A percentile compares a stretch with the other conserved stretches of the same genome.
Conservation (phyloP, 2,329 filamentous ascomycete species). For the Monilinia polystroma region DNA sequence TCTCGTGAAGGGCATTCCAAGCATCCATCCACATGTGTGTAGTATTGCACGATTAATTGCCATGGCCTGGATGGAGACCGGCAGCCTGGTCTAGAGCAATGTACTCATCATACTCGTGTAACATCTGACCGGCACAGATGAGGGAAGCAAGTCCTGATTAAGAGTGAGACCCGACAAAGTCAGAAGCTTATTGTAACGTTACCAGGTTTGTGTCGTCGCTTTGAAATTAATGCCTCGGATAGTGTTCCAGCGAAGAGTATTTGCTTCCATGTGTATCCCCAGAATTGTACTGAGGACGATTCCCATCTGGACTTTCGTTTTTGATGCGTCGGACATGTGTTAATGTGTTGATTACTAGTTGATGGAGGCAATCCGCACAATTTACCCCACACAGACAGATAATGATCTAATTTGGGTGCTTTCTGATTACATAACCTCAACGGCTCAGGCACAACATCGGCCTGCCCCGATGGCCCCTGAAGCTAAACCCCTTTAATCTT, state of each 20-base stretch:
- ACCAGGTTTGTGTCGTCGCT: conserved; percentile 6
- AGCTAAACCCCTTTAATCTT: conserved; percentile 16
- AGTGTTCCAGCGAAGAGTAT: not conserved
- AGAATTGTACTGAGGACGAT: not conserved
- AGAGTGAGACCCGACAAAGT: not conserved
- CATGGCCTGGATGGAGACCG: not conserved
- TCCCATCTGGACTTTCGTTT: not conserved
- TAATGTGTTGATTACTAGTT: not conserved
- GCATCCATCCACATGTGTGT: not conserved
- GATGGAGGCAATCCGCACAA: not conserved
- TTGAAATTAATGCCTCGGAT: conserved; percentile 11
- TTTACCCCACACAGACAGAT: not conserved
- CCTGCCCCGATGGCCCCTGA: not conserved
- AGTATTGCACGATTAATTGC: not conserved
- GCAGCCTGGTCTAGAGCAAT: not conserved
- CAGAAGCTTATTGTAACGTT: conserved; percentile 17
- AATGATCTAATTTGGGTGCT: not conserved
- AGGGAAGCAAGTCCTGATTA: not conserved
- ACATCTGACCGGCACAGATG: not conserved
- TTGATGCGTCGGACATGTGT: not conserved
- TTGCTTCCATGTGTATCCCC: not conserved
- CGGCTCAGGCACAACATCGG: not conserved
- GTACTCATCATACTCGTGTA: not conserved
- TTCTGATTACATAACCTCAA: conserved; percentile 8
- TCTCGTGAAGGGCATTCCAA: not conserved